A percentile compares a stretch with the other conserved stretches of the same genome.
phyloP scores from a whole-genome alignment of 352 stramenopile species.

The Phytopythium chamaehyphon region DNA sequence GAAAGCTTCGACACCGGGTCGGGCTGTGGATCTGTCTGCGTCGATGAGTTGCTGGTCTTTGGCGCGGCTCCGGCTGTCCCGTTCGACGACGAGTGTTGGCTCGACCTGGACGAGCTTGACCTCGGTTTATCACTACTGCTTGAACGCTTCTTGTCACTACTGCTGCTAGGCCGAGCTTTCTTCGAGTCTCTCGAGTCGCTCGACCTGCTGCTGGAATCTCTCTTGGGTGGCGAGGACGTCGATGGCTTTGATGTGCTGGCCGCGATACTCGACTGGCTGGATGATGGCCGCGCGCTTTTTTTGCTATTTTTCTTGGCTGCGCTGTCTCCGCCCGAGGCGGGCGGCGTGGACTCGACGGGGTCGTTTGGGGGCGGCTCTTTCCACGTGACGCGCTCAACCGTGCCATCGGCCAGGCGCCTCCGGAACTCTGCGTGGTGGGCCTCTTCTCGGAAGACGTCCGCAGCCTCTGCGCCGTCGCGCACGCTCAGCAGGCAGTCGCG shows the following conservation, averaged over 20 bases:
- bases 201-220: slow-evolving; percentile 18
- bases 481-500: slow-evolving; percentile 78
- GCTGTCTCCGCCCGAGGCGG: slow-evolving; percentile 5
- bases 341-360: slow-evolving; percentile 4
- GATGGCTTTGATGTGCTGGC: not conserved
- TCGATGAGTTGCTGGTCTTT: not conserved
- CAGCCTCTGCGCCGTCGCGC: slow-evolving; percentile 36
- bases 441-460: slow-evolving; percentile 51
- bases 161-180: slow-evolving; percentile 6
- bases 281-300: slow-evolving; percentile 22
- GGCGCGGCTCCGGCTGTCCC: not conserved
- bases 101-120: slow-evolving; percentile 6
- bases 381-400: slow-evolving; percentile 75
- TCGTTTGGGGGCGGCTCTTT: slow-evolving; percentile 53
- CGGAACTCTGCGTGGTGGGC: slow-evolving; percentile 62
- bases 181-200: slow-evolving; percentile 10
- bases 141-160: slow-evolving; percentile 3
- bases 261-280: slow-evolving; percentile 23
- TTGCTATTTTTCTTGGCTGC: slow-evolving; percentile 7
- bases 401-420: slow-evolving; percentile 50
- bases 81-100: not conserved
- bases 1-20: slow-evolving; percentile 1
- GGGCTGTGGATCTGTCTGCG: slow-evolving; percentile 4
- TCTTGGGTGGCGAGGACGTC: slow-evolving; percentile 9
- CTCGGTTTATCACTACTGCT: slow-evolving; percentile 6